These are phyloP conservation scores for Arabidopsis suecica DNA, from an alignment of 345 rosid species.

Conservation along the genomic window DNA sequence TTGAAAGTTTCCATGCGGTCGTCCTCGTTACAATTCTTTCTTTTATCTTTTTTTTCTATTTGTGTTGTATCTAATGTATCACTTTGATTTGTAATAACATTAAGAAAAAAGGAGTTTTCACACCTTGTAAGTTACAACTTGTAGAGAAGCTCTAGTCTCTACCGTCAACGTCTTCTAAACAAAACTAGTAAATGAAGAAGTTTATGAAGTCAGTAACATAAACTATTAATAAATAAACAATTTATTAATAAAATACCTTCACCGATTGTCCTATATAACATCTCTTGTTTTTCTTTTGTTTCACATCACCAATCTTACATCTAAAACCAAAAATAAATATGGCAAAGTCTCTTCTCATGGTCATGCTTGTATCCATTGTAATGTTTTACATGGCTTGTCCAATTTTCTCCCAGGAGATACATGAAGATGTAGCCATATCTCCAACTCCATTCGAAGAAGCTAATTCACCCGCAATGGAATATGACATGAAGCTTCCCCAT, in stretches of 20 bases:
- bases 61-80: no score
- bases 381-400: neutral
- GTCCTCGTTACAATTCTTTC: conserved; percentile 41
- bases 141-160: no score
- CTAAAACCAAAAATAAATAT: conserved; percentile 20
- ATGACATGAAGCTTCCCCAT: no score
- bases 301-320: neutral
- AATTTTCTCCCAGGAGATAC: neutral
- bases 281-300: neutral
- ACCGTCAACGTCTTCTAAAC: neutral
- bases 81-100: no score
- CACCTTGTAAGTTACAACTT: no score
- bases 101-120: no score
- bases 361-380: neutral
- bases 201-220: conserved; percentile 7
- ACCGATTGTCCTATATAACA: conserved; percentile 1
- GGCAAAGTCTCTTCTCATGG: conserved; percentile 26
- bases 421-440: conserved; percentile 21
- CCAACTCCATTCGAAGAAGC: neutral
- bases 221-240: neutral
- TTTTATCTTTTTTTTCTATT: no score
- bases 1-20: conserved; percentile 44
- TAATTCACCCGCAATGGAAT: no score
- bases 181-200: neutral
- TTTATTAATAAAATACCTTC: neutral